phyloP scores from a whole-genome alignment of 306 rosid species.

The Canavalia gladiata region DNA sequence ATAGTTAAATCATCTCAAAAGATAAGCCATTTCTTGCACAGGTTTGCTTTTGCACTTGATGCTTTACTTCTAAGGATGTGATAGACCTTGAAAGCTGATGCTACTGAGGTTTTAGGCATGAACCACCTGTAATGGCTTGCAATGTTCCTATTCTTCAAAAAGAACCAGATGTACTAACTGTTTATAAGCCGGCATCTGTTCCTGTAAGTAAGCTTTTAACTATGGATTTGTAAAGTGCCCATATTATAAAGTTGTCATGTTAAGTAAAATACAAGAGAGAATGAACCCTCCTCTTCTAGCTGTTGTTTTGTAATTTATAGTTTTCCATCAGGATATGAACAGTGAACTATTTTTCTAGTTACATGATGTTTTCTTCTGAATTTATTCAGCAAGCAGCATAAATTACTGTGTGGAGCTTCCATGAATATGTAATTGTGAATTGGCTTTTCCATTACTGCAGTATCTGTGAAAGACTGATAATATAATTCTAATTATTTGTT shows the following conservation, averaged over 20 bases:
- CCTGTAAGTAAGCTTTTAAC: constrained; percentile 70
- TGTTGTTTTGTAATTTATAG: neutral
- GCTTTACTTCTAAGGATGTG: constrained; percentile 40
- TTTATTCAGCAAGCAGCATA: neutral
- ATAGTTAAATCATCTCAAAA: constrained; percentile 76
- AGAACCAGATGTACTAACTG: constrained; percentile 71
- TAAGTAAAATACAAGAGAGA: constrained; percentile 16
- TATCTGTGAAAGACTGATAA: constrained; percentile 21
- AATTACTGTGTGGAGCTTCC: neutral
- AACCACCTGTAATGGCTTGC: constrained; percentile 87
- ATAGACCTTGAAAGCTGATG: constrained; percentile 51
- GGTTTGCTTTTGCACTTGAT: constrained; percentile 57
- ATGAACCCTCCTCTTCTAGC: constrained; percentile 8
- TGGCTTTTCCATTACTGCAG: neutral
- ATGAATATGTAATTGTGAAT: neutral
- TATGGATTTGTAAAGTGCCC: constrained; percentile 37
- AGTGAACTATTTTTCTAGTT: constrained; percentile 21
- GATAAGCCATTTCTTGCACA: constrained; percentile 87
- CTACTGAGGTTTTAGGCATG: constrained; percentile 70
- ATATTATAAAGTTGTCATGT: constrained; percentile 16
- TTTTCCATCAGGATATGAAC: neutral
- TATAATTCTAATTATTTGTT: neutral
- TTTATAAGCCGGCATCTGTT: constrained; percentile 89
- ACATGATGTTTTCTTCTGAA: constrained; percentile 5
- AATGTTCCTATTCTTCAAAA: constrained; percentile 65